Conservation (phyloP, 2,329 filamentous ascomycete genomes). For the Biscogniauxia sp. region DNA sequence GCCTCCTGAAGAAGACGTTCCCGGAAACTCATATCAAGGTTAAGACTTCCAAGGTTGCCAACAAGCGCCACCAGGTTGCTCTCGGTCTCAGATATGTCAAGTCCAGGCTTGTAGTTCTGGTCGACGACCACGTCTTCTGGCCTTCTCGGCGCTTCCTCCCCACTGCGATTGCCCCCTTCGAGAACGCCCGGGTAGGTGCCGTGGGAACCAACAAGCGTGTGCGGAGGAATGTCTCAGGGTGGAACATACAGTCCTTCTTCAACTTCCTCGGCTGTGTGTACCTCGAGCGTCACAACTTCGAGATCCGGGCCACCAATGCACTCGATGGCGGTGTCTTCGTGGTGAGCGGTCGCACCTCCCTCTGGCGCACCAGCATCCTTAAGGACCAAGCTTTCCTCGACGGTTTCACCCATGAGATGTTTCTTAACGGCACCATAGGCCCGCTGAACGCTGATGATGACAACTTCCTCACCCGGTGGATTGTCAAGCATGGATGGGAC, state of each 20-base stretch:
- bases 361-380: slow-evolving; percentile 50
- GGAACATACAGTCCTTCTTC: slow-evolving; percentile 6
- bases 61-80: slow-evolving; percentile 49
- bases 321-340: slow-evolving; percentile 60
- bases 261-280: neutral
- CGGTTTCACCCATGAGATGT: slow-evolving; percentile 48
- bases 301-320: slow-evolving; percentile 53
- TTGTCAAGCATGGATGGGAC: slow-evolving; percentile 47
- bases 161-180: slow-evolving; percentile 42
- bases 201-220: slow-evolving; percentile 58
- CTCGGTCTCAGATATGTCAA: slow-evolving; percentile 36
- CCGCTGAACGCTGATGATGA: slow-evolving; percentile 58
- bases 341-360: slow-evolving; percentile 54
- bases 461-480: slow-evolving; percentile 58
- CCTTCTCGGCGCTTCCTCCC: slow-evolving; percentile 36
- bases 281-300: slow-evolving; percentile 56
- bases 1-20: slow-evolving; percentile 8
- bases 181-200: slow-evolving; percentile 46
- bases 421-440: slow-evolving; percentile 43
- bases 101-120: slow-evolving; percentile 43
- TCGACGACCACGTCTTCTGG: slow-evolving; percentile 57
- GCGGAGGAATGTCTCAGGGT: slow-evolving; percentile 21
- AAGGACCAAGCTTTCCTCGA: slow-evolving; percentile 40
- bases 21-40: slow-evolving; percentile 30
- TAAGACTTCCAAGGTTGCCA: slow-evolving; percentile 33